Evolutionary conservation across 2,329 filamentous ascomycete species (phyloP), one percentile per base, ranked within the genome.

Genomic region (Neonectria neomacrospora): DNA sequence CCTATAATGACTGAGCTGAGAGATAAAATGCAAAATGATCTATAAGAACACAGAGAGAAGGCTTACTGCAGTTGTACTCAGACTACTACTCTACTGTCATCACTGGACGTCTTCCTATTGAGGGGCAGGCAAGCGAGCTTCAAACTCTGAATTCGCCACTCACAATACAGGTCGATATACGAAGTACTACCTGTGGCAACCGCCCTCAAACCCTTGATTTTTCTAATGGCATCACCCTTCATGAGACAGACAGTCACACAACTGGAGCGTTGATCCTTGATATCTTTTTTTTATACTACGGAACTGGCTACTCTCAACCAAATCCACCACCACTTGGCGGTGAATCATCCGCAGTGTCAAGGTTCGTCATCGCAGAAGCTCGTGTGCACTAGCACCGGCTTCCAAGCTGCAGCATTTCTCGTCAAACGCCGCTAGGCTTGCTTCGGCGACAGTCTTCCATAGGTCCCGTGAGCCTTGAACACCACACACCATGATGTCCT

Each of bases 331-430:
- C 71, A 73, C 71, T 73, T 73, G 71, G 70, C 63, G 57, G 64
- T 65, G 64, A 68, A 69, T 67, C 64, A 28, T 53, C 70, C 70
- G 65, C 57, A 73, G 67, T 66, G 62, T 67, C 61, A 66, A 70
- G 67, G 63, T 68, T 69, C 63, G 58, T 67, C 66, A 63, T 71
- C 64, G 65, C 51, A 63, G 68, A 71, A 72, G 71, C 54, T 59
- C 54, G 54, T 54, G 66, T 73, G 71, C 73, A 74, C 73, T 74
- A 64, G 70, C 73, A 74, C 65, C 61, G 65, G 64, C 67, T 69
- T 70, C 70, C 47, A 64, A 41, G 58, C 64, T 57, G 57, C 57
- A 56, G 55, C 42, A 61, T 61, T 64, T 65, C 64, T 70, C 58
- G 47, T 60, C 58, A 61, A 63, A 70, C 62, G 65, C 65, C 65